Evolutionary conservation across 495 filamentous ascomycete species (phyloP).

Genomic region (Aspergillus steynii): DNA sequence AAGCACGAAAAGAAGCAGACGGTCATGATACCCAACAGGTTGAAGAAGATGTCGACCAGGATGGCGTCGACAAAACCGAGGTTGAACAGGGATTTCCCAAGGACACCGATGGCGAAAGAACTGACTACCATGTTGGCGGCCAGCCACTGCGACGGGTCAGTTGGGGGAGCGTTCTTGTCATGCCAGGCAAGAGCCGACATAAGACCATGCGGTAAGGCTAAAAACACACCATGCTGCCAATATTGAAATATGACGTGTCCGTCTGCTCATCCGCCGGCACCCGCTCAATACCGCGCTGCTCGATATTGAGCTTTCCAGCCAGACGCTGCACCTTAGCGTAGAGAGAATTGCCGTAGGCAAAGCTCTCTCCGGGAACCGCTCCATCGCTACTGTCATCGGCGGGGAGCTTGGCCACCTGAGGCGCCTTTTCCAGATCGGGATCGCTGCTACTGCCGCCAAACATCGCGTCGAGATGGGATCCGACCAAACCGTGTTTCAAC

Average conservation of each 20-base stretch:
- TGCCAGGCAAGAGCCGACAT: slow-evolving; percentile 9
- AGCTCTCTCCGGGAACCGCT: slow-evolving; percentile 61
- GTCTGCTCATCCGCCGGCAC: slow-evolving; percentile 74
- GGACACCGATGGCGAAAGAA: slow-evolving; percentile 77
- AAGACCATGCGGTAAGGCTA: slow-evolving; percentile 17
- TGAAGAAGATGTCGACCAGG: slow-evolving; percentile 76
- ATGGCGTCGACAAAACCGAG: slow-evolving; percentile 78
- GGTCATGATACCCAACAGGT: slow-evolving; percentile 69
- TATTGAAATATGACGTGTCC: slow-evolving; percentile 64
- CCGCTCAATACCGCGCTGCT: slow-evolving; percentile 78
- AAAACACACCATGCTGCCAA: slow-evolving; percentile 70
- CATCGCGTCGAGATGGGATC: slow-evolving; percentile 7
- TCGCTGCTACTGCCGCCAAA: slow-evolving; percentile 24
- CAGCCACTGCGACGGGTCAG: slow-evolving; percentile 63
- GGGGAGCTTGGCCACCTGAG: slow-evolving; percentile 36
- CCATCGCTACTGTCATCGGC: slow-evolving; percentile 52
- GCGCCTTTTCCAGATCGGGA: slow-evolving; percentile 42
- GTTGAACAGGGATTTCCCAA: slow-evolving; percentile 64
- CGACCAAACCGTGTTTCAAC: slow-evolving; percentile 9
- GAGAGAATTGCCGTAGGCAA: slow-evolving; percentile 59
- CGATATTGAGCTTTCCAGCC: slow-evolving; percentile 68
- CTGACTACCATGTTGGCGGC: slow-evolving; percentile 83
- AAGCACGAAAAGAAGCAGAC: slow-evolving; percentile 82
- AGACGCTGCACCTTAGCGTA: slow-evolving; percentile 70
- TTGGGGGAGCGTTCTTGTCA: slow-evolving; percentile 16